phyloP scores from a whole-genome alignment of 148 eudicot species.

The Pouteria glomerata region DNA sequence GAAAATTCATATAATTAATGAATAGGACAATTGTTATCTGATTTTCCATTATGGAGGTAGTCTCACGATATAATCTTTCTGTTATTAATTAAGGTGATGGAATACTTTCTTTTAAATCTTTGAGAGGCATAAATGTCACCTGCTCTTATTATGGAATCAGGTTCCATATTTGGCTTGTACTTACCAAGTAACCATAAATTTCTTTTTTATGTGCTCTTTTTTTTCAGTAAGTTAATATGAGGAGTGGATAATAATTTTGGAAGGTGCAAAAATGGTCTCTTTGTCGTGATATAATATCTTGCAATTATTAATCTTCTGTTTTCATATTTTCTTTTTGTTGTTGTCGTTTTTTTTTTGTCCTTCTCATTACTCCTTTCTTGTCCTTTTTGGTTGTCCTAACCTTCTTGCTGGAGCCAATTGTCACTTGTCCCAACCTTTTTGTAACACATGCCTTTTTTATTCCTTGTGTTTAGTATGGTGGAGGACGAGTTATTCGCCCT shows the following conservation, averaged over 20 bases:
- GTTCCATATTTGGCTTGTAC: not conserved
- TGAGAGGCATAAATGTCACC: not conserved
- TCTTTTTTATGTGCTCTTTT: not conserved
- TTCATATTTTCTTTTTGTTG: not conserved
- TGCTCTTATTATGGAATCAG: not conserved
- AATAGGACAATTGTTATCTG: not conserved
- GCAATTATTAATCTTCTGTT: not conserved
- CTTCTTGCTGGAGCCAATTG: not conserved
- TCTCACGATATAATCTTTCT: not conserved
- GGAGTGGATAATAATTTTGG: not conserved
- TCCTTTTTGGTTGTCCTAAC: not conserved
- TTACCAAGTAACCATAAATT: not conserved
- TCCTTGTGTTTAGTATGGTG: conserved; percentile 58
- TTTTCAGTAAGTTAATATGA: not conserved
- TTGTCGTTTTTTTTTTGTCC: too few species aligned
- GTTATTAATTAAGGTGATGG: not conserved
- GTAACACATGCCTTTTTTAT: not conserved
- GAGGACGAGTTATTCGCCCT: conserved; percentile 78
- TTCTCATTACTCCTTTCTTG: not conserved
- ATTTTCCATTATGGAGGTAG: not conserved
- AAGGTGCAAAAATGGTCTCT: not conserved
- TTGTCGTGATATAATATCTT: not conserved
- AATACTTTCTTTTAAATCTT: not conserved
- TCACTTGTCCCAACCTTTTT: not conserved
- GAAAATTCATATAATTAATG: not conserved